phyloP scores from a whole-genome alignment of 2,329 filamentous ascomycete species.

The Mycosphaerelloides madeirae region DNA sequence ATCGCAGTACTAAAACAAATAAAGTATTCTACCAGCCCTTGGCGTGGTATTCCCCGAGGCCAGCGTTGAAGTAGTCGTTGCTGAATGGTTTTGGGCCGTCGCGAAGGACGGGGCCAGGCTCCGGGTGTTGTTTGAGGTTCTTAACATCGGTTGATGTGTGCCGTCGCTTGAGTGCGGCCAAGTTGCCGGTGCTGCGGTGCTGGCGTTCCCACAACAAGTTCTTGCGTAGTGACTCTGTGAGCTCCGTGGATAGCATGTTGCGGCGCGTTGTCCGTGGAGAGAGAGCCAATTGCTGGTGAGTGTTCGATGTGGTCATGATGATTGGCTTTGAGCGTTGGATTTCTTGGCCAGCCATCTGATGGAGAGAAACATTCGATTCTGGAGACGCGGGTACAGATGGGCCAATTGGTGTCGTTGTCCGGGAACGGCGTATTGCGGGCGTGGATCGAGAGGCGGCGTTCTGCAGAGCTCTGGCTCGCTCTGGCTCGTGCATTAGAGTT shows the following conservation, averaged over 20 bases:
- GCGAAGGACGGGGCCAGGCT: conserved; percentile 50
- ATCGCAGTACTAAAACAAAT: conserved; percentile 24
- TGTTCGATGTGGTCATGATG: conserved; percentile 63
- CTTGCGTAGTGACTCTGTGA: conserved; percentile 86
- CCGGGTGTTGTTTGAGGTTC: conserved; percentile 78
- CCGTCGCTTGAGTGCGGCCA: conserved; percentile 80
- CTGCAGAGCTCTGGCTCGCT: conserved; percentile 65
- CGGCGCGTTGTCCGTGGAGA: conserved; percentile 87
- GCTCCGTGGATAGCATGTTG: conserved; percentile 92
- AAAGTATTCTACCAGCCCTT: conserved; percentile 69
- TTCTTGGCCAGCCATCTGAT: conserved; percentile 28
- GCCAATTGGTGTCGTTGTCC: conserved; percentile 64
- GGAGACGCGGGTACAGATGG: conserved; percentile 59
- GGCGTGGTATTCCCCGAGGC: conserved; percentile 77
- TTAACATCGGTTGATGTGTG: conserved; percentile 89
- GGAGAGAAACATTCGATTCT: conserved; percentile 33
- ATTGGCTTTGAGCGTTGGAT: conserved; percentile 71
- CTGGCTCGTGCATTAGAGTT: conserved; percentile 76
- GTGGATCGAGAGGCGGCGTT: conserved; percentile 58
- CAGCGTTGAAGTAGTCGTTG: conserved; percentile 82
- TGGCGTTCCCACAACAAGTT: conserved; percentile 93
- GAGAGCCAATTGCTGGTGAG: conserved; percentile 55
- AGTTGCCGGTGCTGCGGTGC: conserved; percentile 84
- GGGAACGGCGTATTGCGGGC: conserved; percentile 55
- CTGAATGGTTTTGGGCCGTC: conserved; percentile 57